Conservation (phyloP, 2,329 filamentous ascomycete genomes). For the Iodosphaeria phyllophila region DNA sequence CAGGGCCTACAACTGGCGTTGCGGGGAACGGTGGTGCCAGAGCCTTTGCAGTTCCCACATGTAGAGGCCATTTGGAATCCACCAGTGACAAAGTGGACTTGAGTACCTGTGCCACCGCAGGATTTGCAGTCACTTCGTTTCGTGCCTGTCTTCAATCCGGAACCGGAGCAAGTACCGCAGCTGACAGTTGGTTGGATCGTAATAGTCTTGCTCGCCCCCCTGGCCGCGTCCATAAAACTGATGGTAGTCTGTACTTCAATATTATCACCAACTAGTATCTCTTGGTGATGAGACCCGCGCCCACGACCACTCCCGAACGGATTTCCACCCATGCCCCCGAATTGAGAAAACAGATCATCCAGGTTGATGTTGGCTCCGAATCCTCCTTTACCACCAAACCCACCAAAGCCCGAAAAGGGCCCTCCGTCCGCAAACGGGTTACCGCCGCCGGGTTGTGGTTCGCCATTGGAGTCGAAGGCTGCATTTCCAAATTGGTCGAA, state of each 20-base stretch:
- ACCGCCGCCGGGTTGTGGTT: constrained; percentile 30
- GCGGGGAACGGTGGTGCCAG: constrained; percentile 55
- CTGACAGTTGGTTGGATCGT: constrained; percentile 63
- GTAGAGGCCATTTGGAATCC: constrained; percentile 94
- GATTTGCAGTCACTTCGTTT: constrained; percentile 54
- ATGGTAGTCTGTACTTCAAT: constrained; percentile 90
- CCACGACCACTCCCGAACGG: constrained; percentile 36
- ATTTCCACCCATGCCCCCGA: constrained; percentile 35
- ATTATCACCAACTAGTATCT: constrained; percentile 82
- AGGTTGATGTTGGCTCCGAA: constrained; percentile 83
- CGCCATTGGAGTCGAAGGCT: constrained; percentile 64
- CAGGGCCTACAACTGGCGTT: constrained; percentile 70
- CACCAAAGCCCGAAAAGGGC: constrained; percentile 31
- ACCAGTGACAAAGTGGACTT: constrained; percentile 76
- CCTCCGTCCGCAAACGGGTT: constrained; percentile 43
- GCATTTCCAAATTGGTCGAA: constrained; percentile 82
- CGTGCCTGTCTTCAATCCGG: constrained; percentile 65
- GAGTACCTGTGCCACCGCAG: constrained; percentile 73
- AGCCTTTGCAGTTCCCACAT: constrained; percentile 64
- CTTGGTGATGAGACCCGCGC: constrained; percentile 54
- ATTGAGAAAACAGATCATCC: constrained; percentile 85
- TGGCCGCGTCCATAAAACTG: constrained; percentile 90
- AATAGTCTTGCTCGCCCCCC: constrained; percentile 78
- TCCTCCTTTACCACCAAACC: constrained; percentile 30
- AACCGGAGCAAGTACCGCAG: constrained; percentile 70